Percentiles rank a stretch among this genome's conserved stretches.
Evolutionary conservation across 2,329 filamentous ascomycete genomes (phyloP).

Genomic region (Dactylonectria macrodidyma): DNA sequence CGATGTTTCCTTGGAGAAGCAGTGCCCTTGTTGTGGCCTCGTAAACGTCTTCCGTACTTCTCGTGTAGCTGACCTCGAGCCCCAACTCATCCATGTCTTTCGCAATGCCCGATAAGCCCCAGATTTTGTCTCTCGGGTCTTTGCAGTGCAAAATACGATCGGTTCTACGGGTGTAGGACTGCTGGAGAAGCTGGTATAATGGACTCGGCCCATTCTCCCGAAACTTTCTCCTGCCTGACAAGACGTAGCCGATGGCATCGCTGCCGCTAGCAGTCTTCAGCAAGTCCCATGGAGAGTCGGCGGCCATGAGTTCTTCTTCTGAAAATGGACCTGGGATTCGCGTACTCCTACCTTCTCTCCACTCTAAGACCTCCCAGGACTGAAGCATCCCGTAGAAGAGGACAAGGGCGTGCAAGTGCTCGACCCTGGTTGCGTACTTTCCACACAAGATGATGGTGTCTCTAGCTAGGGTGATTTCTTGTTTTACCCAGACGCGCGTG

Average conservation of each 20-base stretch:
- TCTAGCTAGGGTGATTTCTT: conserved; percentile 25
- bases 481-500: conserved; percentile 28
- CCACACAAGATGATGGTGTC: conserved; percentile 18
- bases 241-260: conserved; percentile 9
- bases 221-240: conserved; percentile 17
- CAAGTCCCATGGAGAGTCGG: background rate
- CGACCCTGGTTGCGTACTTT: background rate
- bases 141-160: conserved; percentile 3
- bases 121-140: conserved; percentile 30
- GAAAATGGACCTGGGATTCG: conserved; percentile 28
- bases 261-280: conserved; percentile 1
- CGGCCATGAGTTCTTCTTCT: conserved; percentile 16
- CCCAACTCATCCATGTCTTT: conserved; percentile 16
- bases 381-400: conserved; percentile 21
- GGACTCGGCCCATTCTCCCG: conserved; percentile 3
- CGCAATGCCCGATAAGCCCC: conserved; percentile 18
- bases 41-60: background rate
- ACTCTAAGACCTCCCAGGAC: conserved; percentile 20
- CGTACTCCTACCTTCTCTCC: conserved; percentile 8
- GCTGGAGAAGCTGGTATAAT: conserved; percentile 14
- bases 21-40: conserved; percentile 18
- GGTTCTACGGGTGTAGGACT: conserved; percentile 13
- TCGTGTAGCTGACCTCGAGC: conserved; percentile 10
- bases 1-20: conserved; percentile 11
- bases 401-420: conserved; percentile 15